Percentiles rank a stretch among this genome's conserved stretches.
Evolutionary conservation across 768 basidiomycete genomes (phyloP).

Genomic region (Lactarius psammicola): DNA sequence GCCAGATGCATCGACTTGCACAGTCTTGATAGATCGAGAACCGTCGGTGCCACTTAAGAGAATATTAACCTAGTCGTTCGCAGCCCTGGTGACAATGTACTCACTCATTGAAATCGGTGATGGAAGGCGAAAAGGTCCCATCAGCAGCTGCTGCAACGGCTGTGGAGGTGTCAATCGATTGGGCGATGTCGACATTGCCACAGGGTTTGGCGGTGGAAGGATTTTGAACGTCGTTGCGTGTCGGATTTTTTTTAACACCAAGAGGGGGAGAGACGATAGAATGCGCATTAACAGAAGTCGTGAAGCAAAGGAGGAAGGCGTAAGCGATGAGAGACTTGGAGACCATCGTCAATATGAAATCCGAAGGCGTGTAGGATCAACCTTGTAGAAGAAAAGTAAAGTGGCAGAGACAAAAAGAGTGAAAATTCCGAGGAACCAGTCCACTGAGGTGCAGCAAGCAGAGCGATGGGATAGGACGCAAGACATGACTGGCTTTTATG

Average conservation of each 20-base stretch:
- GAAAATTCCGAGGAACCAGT: conserved; percentile 12
- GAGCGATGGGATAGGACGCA: background rate
- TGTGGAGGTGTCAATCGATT: conserved; percentile 40
- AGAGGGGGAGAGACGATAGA: conserved; percentile 46
- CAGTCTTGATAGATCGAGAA: conserved; percentile 44
- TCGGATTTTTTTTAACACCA: conserved; percentile 33
- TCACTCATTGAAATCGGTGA: conserved; percentile 50
- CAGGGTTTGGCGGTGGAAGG: conserved; percentile 39
- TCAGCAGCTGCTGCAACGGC: conserved; percentile 34
- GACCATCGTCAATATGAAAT: conserved; percentile 30
- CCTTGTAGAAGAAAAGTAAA: background rate
- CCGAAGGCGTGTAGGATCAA: conserved; percentile 3
- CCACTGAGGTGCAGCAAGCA: background rate
- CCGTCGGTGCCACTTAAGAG: conserved; percentile 44
- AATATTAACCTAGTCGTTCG: conserved; percentile 29
- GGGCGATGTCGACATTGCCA: conserved; percentile 44
- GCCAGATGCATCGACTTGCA: conserved; percentile 47
- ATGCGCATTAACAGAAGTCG: conserved; percentile 43
- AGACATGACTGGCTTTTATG: conserved; percentile 10
- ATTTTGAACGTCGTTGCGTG: conserved; percentile 34
- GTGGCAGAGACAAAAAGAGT: background rate
- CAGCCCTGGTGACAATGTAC: conserved; percentile 39
- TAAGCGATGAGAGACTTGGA: conserved; percentile 34
- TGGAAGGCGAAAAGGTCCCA: conserved; percentile 43
- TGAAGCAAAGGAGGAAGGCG: conserved; percentile 37